Conservation (phyloP, 768 basidiomycete genomes). For the Agaricus blazei region DNA sequence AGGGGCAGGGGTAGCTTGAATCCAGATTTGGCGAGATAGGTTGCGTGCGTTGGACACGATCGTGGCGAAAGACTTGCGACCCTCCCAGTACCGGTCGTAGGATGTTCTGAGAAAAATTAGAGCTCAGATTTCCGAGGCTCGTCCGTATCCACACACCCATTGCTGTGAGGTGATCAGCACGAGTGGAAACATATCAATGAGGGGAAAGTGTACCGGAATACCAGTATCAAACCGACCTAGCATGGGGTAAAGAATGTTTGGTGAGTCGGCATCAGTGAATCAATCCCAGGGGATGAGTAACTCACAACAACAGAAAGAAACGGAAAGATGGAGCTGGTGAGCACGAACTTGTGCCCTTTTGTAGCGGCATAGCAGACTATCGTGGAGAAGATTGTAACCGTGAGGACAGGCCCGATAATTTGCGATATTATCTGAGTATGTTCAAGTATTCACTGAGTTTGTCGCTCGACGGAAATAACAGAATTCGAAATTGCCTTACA, state of each 20-base stretch:
- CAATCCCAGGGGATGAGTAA: constrained; percentile 8
- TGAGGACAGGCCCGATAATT: constrained; percentile 79
- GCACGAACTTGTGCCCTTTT: constrained; percentile 51
- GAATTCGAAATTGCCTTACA: constrained; percentile 36
- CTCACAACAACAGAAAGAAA: constrained; percentile 86
- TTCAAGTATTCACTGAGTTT: neutral
- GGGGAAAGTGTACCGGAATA: constrained; percentile 59
- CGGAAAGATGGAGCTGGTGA: constrained; percentile 84
- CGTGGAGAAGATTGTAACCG: constrained; percentile 72
- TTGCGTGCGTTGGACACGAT: constrained; percentile 73
- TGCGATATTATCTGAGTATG: constrained; percentile 53
- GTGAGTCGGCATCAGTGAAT: neutral
- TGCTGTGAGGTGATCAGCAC: constrained; percentile 35
- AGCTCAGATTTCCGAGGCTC: neutral
- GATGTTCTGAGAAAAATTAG: constrained; percentile 50
- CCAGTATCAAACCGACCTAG: constrained; percentile 84
- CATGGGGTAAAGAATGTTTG: constrained; percentile 1
- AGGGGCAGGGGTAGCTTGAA: constrained; percentile 62
- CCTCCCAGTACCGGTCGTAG: constrained; percentile 87
- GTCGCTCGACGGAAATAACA: constrained; percentile 2
- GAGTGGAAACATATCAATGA: neutral
- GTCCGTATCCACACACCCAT: constrained; percentile 43
- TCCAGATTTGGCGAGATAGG: constrained; percentile 74
- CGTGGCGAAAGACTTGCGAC: constrained; percentile 75
- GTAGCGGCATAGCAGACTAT: constrained; percentile 54